Conservation (phyloP, 1,139 yeast genomes). For the Neolecta irregularis region DNA sequence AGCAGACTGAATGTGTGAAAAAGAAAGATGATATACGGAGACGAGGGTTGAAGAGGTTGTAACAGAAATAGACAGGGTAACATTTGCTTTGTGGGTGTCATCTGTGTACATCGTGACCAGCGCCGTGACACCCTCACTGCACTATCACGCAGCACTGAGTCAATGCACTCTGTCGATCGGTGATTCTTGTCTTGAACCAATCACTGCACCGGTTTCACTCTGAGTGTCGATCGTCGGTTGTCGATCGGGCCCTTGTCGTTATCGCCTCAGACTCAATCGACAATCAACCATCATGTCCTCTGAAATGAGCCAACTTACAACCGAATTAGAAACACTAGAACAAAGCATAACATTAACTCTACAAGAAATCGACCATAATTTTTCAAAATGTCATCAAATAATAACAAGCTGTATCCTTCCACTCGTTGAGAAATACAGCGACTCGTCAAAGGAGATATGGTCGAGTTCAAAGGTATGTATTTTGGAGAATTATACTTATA, state of each 20-base stretch:
- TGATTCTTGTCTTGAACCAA: neutral
- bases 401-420: conserved; percentile 51
- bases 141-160: too few species aligned
- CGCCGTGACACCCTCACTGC: neutral
- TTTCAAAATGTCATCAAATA: conserved; percentile 47
- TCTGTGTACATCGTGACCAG: neutral
- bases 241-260: neutral
- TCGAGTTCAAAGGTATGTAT: conserved; percentile 21
- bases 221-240: neutral
- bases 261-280: neutral
- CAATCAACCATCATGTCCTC: conserved; percentile 8
- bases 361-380: conserved; percentile 64
- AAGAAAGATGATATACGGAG: conserved; percentile 1
- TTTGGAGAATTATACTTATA: conserved; percentile 25
- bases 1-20: neutral
- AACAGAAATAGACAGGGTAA: too few species aligned
- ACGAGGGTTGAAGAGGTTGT: conserved; percentile 2
- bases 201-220: neutral
- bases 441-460: conserved; percentile 43
- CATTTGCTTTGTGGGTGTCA: neutral
- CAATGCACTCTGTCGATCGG: too few species aligned
- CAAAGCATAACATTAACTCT: conserved; percentile 66
- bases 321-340: conserved; percentile 57
- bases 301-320: conserved; percentile 26
- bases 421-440: conserved; percentile 41